phyloP scores from a whole-genome alignment of 257 asterid species.

The Solanum dulcamara region DNA sequence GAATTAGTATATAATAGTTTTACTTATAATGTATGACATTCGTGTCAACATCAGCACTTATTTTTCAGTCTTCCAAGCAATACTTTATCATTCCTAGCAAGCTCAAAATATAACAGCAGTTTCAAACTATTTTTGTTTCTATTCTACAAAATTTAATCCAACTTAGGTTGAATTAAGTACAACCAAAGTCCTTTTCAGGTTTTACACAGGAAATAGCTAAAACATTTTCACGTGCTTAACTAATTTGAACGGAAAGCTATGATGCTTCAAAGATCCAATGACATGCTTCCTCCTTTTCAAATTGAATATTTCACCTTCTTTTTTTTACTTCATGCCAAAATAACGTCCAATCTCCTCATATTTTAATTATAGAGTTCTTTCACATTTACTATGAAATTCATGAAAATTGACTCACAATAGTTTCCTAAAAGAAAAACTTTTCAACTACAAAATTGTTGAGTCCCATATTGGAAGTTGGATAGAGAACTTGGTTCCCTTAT shows the following conservation, averaged over 20 bases:
- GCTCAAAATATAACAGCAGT: neutral
- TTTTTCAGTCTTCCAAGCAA: neutral
- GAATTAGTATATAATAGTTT: neutral
- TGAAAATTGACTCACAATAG: neutral
- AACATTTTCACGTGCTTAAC: neutral
- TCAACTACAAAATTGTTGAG: neutral
- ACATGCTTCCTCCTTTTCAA: neutral
- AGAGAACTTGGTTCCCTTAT: no score
- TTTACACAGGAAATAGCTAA: neutral
- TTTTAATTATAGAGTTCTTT: neutral
- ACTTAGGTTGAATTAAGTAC: neutral
- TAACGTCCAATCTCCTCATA: neutral
- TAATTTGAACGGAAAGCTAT: neutral
- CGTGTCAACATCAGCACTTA: neutral
- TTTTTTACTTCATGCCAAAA: neutral
- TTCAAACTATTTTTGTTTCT: neutral
- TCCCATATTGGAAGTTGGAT: no score
- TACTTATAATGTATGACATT: neutral
- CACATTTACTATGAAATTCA: neutral
- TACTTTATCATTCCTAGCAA: neutral
- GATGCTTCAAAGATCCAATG: neutral
- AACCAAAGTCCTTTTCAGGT: neutral
- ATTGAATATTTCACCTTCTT: neutral
- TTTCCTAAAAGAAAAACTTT: neutral
- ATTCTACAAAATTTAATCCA: neutral